phyloP scores from a whole-genome alignment of 306 rosid genomes.

The Sindora glabra region DNA sequence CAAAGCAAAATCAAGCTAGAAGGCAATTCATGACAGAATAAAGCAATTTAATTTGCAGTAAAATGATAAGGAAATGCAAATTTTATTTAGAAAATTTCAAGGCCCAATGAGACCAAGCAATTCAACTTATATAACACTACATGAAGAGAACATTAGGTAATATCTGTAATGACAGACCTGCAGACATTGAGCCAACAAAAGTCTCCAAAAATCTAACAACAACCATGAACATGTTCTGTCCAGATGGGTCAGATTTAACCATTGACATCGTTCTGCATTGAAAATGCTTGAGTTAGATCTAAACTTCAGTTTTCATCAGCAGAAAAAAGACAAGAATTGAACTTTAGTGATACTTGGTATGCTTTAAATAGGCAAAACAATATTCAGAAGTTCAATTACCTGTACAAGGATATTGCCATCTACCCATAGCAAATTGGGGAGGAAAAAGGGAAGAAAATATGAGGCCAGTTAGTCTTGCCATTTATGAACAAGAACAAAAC shows the following conservation, averaged over 20 bases:
- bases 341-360: background rate
- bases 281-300: constrained; percentile 16
- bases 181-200: constrained; percentile 93
- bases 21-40: background rate
- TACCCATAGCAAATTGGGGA: constrained; percentile 30
- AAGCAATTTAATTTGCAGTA: background rate
- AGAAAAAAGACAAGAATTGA: too few relatives aligned
- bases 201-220: constrained; percentile 91
- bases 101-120: background rate
- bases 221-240: constrained; percentile 74
- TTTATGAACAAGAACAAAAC: constrained; percentile 15
- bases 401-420: constrained; percentile 99
- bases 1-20: background rate
- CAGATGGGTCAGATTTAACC: constrained; percentile 58
- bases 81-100: background rate
- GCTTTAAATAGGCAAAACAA: constrained; percentile 1
- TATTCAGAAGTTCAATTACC: constrained; percentile 43
- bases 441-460: constrained; percentile 3
- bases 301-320: too few relatives aligned
- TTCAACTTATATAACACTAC: background rate
- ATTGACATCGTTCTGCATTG: constrained; percentile 78
- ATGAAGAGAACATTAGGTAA: constrained; percentile 8
- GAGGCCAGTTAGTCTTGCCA: constrained; percentile 9
- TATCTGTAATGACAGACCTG: constrained; percentile 45
- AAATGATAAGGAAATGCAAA: background rate